Base-by-base conservation (phyloP, 345 rosid genomes). In the Brassica nigra region DNA sequence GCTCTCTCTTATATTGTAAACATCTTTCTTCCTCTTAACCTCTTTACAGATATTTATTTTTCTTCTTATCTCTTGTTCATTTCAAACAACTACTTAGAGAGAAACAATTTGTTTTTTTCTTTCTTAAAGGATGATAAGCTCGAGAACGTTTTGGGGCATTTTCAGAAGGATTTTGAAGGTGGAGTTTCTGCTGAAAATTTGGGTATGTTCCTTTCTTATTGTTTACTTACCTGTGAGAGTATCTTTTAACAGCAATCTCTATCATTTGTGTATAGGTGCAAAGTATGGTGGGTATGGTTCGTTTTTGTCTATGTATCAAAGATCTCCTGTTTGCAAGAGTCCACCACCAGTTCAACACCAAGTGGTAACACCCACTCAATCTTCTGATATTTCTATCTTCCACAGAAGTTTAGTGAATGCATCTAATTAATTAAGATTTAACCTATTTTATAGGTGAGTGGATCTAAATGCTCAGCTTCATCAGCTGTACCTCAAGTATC, bases 111-210 rank as follows among this genome's bases (percentile, higher is more conserved):
- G 58, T 9, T 59, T 18, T 70, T 34, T 52, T 10, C 8, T 30
- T 62, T 64, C 9, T 8, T 7, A 77, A 20, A 90, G 95, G 95
- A 83, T 78, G 95, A 85, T 72, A 90, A 87, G 75, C 85, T 90
- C 16, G 88, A 89, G 71, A 74, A 86, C 68, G 90, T 89, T 8
- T 74, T 90, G 83, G 95, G 92, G 58, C 91, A 89, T 83, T 86
- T 90, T 58, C 92, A 89, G 67, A 90, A 90, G 59, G 92, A 89
- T 84, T 90, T 90, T 85, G 92, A 90, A 88, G 95, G 95, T 71
- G 92, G 90, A 39, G 88, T 88, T 73, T 89, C 92, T 4, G 89
- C 92, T n/a, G 95, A 90, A 68, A 87, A 86, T 86, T 80, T 90
- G 82, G 95, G 95, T 89, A 77, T 31, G 44, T 42, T 64, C 62